phyloP scores from a whole-genome alignment of 495 filamentous ascomycete species.

The Penicillium angulare region DNA sequence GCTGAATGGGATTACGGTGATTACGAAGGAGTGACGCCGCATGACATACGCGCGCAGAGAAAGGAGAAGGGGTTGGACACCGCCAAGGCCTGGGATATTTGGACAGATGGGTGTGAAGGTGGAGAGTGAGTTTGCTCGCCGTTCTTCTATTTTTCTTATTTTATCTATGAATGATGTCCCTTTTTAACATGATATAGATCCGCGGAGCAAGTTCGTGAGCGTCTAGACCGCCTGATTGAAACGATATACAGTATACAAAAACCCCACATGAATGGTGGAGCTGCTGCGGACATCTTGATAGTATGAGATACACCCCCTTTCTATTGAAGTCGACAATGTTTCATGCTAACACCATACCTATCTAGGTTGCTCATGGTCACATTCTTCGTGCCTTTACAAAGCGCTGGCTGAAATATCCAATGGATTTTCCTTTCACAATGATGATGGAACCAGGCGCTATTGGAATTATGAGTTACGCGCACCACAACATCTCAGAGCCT shows the following conservation, averaged over 20 bases:
- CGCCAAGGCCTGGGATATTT: conserved; percentile 69
- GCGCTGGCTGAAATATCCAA: conserved; percentile 66
- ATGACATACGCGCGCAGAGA: conserved; percentile 61
- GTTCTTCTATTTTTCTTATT: background rate
- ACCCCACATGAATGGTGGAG: conserved; percentile 44
- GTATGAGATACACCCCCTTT: too few relatives aligned
- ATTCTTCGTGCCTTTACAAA: conserved; percentile 76
- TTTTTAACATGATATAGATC: conserved; percentile 19
- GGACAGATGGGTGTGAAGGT: conserved; percentile 73
- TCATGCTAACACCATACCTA: too few relatives aligned
- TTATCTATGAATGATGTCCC: background rate
- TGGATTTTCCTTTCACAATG: conserved; percentile 63
- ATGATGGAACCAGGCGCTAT: conserved; percentile 76
- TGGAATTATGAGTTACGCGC: conserved; percentile 25
- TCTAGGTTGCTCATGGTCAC: conserved; percentile 77
- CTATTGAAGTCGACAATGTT: too few relatives aligned
- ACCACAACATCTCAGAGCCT: conserved; percentile 37
- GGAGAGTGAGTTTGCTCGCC: conserved; percentile 42
- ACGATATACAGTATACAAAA: conserved; percentile 59
- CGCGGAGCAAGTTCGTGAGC: conserved; percentile 58
- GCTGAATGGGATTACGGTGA: conserved; percentile 87
- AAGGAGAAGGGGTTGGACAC: conserved; percentile 57
- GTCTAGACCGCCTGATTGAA: conserved; percentile 65
- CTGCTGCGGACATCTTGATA: conserved; percentile 55
- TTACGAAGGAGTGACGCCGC: conserved; percentile 75